Evolutionary conservation across 2,329 filamentous ascomycete species (phyloP), one percentile per base, ranked within the genome.

Genomic region (Apiospora marii): DNA sequence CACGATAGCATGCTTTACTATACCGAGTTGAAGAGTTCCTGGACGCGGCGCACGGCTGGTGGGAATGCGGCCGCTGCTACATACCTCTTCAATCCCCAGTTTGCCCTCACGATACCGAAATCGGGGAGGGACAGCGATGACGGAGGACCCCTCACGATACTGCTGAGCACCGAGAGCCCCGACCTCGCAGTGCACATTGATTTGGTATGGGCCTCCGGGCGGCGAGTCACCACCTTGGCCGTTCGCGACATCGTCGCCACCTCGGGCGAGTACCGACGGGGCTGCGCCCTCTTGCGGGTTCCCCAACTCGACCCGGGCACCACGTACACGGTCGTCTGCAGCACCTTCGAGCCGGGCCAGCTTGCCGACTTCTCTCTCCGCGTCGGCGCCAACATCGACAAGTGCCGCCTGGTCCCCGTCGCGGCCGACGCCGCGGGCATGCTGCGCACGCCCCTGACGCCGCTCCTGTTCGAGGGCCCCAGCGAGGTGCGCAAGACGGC

Each of bases 81-180:
- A 12, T 98, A 96, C 83, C 89, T 92, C n/a, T 87, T 89, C 72
- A 99, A 98, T 77, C 96, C 96, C 0, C 95, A 98, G 80, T 98
- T 94, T 81, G 88, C 88, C 72, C 85, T 99, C 8, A 82, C 84
- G 19, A 78, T 95, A 68, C 78, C 87, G 0, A 49, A 49, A n/a
- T 61, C 58, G 34, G 58, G 34, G 5, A 41, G 58, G 34, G 22
- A 34, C 7, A 22, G 13, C 27, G 41, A 53, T 37, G 80, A 83
- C 4, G 79, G 84, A 4, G 91, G 92, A 0, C 88, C 92, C 10
- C 81, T 98, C 1, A 91, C 91, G 3, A 87, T 98, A 24, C 84
- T 98, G 0, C 87, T 98, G 1, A 92, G 94, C 74, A 92, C 92
- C 1, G 85, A 87, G 27, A 84, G 87, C 34, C 85, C 88, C 48